Evolutionary conservation across 805 yeast species (phyloP), one percentile per base, ranked within the genome.

Genomic region (Candida tibetensis): DNA sequence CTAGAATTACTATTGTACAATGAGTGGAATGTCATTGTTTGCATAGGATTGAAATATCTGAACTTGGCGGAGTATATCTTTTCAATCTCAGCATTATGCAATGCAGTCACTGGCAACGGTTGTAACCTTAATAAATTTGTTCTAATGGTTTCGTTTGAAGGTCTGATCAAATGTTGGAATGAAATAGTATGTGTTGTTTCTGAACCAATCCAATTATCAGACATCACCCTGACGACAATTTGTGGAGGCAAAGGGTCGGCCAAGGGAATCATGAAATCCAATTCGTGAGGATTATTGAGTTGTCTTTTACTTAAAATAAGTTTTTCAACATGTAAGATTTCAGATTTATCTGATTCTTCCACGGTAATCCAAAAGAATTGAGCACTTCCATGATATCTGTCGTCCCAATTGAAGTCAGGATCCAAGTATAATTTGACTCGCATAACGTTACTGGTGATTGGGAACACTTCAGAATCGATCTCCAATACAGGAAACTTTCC

Each of bases 21-120:
- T 0, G 96, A 77, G 55, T 90, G 95, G 65, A 93, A 93, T 0
- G 84, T 77, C 98, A 91, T 91, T 0, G 98, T 91, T 63, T 93
- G 99, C 96, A 93, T 90, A 3, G 99, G 98, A 57, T 93, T 93
- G 73, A 93, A 93, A 62, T 85, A 91, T 40, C 77, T 76, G 69
- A 93, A 93, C 48, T 73, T 79, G 5, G 58, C 41, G 3, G 71
- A 64, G 57, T 93, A 93, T 29, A 90, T 80, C 4, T 67, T 54
- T 55, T 90, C 95, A 31, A 87, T 60, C 12, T 71, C 66, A 1
- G 72, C 62, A 54, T 89, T 72, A 40, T 88, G 85, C 22, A 91
- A 66, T 0, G 97, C 97, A 0, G 82, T 62, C 0, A 82, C 68
- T 0, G 98, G 97, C 22, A 93, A 69, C 1, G 99, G 99, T 42